Conservation (phyloP, 2,329 filamentous ascomycete species). For the Mollisia scopiformis region DNA sequence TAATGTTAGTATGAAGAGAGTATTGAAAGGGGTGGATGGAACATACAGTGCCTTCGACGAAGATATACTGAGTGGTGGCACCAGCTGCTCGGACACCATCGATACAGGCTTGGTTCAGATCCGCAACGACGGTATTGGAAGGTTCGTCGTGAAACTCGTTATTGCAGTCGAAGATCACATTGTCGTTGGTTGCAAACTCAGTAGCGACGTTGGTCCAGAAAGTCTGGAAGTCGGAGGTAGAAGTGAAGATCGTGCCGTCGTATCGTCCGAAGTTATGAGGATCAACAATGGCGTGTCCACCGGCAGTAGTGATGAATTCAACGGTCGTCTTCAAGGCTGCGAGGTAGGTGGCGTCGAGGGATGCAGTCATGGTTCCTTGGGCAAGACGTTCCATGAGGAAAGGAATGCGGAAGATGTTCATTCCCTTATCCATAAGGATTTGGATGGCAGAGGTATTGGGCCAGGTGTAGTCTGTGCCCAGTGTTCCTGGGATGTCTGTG, state of each 20-base stretch:
- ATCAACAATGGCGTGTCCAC: constrained; percentile 49
- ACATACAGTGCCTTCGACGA: constrained; percentile 55
- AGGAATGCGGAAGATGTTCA: constrained; percentile 41
- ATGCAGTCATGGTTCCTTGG: constrained; percentile 50
- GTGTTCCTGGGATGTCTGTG: constrained; percentile 54
- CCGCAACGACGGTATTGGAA: constrained; percentile 40
- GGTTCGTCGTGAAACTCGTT: constrained; percentile 49
- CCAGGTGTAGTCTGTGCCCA: constrained; percentile 63
- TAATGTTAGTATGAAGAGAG: background rate
- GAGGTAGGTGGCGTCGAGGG: constrained; percentile 46
- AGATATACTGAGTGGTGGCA: constrained; percentile 57
- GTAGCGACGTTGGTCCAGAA: constrained; percentile 44
- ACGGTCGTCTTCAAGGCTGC: constrained; percentile 45
- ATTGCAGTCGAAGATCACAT: constrained; percentile 47
- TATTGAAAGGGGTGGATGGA: constrained; percentile 26
- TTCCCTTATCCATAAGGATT: constrained; percentile 25
- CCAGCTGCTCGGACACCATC: constrained; percentile 46
- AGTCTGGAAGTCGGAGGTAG: constrained; percentile 40
- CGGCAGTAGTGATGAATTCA: constrained; percentile 50
- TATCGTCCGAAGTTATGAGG: constrained; percentile 56
- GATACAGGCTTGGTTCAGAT: constrained; percentile 49
- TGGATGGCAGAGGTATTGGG: constrained; percentile 39
- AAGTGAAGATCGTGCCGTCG: constrained; percentile 43
- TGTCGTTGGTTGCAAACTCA: constrained; percentile 39
- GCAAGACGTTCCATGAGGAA: constrained; percentile 60